Base-by-base conservation (phyloP, 441 rosid species). In the Populus trichocarpa region DNA sequence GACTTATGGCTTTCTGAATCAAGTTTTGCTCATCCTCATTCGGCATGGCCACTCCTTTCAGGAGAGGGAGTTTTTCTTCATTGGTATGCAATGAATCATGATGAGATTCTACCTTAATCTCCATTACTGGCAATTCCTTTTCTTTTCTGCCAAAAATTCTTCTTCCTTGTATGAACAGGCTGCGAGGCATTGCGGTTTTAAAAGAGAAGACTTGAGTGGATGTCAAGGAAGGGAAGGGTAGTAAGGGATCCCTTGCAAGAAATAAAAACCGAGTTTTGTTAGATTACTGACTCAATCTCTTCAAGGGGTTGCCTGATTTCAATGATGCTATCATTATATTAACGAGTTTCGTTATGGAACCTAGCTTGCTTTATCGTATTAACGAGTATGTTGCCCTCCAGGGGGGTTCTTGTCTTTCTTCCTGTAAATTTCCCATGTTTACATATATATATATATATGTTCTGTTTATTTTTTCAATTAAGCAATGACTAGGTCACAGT, bases 1-100 rank as follows among this genome's bases (percentile, higher is more conserved):
- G 91, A 71, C 90, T 85, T 23, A 91, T 88, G 35, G 96, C 95
- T 76, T 77, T 89, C 81, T 92, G 99, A 77, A 92, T 79, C 83
- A 79, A 70, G 69, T 68, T 87, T 81, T 77, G 85, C 77, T 78
- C 78, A 61, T 85, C 87, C 32, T 78, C 67, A 46, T 80, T 84
- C 2, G 91, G 88, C 46, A 67, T 50, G 4, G 88, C 77, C 77
- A 69, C 25, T 25, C 74, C 84, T 70, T 22, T 28, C 78, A 89
- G 75, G 33, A 90, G 89, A 28, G 91, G 88, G 42, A 70, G 75
- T 28, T 75, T 84, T 69, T 89, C 85, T 76, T 87, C 88, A 20
- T 53, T 72, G 6, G 23, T 59, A 16, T 75, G 80, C 20, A 69
- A 76, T 30, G 74, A 69, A 68, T 75, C 63, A 13, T 74, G 82